phyloP scores from a whole-genome alignment of 768 basidiomycete species.

The Boletus speciosus region DNA sequence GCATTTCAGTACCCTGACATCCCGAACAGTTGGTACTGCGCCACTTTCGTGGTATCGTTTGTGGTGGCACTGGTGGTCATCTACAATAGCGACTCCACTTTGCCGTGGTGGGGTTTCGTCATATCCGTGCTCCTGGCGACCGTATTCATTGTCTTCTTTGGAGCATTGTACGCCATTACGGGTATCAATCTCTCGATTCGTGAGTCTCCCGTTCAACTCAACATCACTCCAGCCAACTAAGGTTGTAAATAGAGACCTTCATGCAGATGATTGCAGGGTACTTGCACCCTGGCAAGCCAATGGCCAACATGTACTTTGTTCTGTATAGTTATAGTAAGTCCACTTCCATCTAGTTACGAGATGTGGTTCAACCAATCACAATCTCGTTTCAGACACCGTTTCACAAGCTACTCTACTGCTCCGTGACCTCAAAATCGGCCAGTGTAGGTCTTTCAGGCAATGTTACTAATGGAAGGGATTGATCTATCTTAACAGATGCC shows the following conservation, averaged over 20 bases:
- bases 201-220: constrained; percentile 7
- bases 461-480: constrained; percentile 35
- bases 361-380: constrained; percentile 32
- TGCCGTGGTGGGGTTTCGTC: constrained; percentile 60
- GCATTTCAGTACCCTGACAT: constrained; percentile 32
- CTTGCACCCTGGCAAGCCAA: constrained; percentile 35
- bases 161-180: constrained; percentile 52
- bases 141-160: constrained; percentile 50
- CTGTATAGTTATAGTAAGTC: constrained; percentile 46
- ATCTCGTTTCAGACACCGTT: constrained; percentile 41
- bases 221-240: neutral
- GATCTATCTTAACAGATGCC: constrained; percentile 21
- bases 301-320: constrained; percentile 44
- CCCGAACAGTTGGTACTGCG: constrained; percentile 34
- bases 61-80: constrained; percentile 52
- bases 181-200: constrained; percentile 23
- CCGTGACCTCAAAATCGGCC: constrained; percentile 51
- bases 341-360: neutral
- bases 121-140: constrained; percentile 50
- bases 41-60: constrained; percentile 30
- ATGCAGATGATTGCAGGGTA: constrained; percentile 39
- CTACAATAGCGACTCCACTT: constrained; percentile 49
- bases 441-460: constrained; percentile 10
- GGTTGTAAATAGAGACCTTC: constrained; percentile 20
- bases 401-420: constrained; percentile 51